Evolutionary conservation across 768 basidiomycete species (phyloP).

Genomic region (Trametes cingulata): DNA sequence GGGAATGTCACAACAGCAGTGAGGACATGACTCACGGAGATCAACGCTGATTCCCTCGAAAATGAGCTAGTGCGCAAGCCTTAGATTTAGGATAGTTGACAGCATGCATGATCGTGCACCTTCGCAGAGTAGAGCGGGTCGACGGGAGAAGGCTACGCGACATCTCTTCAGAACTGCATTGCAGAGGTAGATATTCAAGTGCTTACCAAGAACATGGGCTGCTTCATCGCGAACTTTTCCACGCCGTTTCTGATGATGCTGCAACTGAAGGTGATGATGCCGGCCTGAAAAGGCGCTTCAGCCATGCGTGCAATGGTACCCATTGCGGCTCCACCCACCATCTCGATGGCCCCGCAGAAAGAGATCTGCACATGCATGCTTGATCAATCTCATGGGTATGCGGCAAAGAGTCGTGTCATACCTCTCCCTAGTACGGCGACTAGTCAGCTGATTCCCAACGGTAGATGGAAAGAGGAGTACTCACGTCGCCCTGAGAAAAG

Average conservation of each 20-base stretch:
- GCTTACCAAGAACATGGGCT: slow-evolving; percentile 73
- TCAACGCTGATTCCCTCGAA: slow-evolving; percentile 80
- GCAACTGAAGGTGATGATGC: slow-evolving; percentile 69
- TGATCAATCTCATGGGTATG: not conserved
- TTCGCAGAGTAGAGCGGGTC: slow-evolving; percentile 77
- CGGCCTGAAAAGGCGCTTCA: slow-evolving; percentile 44
- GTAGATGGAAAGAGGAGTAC: slow-evolving; percentile 25
- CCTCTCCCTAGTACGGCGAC: slow-evolving; percentile 51
- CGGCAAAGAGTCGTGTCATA: slow-evolving; percentile 24
- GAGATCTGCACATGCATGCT: slow-evolving; percentile 47
- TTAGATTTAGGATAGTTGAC: not conserved
- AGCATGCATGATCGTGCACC: slow-evolving; percentile 30
- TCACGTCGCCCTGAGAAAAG: slow-evolving; percentile 75
- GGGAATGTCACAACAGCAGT: not conserved
- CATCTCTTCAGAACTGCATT: not conserved
- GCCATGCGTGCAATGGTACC: not conserved
- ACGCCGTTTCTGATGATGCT: slow-evolving; percentile 75
- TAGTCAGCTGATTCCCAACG: slow-evolving; percentile 10
- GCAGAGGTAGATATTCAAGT: not conserved
- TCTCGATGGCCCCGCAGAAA: slow-evolving; percentile 79
- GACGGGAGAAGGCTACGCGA: slow-evolving; percentile 62
- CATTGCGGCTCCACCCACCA: slow-evolving; percentile 40
- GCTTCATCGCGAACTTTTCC: slow-evolving; percentile 71
- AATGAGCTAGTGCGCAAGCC: slow-evolving; percentile 47
- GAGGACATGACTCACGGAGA: slow-evolving; percentile 46